Evolutionary conservation across 345 rosid species (phyloP).

Genomic region (Passiflora organensis): DNA sequence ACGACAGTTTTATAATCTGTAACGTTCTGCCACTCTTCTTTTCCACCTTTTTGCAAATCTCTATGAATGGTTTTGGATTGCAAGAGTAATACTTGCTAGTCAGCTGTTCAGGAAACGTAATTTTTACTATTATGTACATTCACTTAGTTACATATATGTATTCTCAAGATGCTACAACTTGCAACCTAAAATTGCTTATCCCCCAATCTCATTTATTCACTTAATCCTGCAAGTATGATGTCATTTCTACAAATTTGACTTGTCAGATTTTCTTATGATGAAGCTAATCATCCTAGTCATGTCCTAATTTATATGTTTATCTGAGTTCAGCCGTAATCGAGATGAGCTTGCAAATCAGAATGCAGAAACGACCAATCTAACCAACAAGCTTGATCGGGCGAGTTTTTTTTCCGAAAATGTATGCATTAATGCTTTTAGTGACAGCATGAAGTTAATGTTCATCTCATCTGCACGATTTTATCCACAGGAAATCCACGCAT

Average conservation of each 20-base stretch:
- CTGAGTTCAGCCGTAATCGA: conserved; percentile 63
- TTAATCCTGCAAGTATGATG: no score
- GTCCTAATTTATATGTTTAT: neutral
- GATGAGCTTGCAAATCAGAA: conserved; percentile 89
- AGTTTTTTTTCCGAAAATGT: conserved; percentile 13
- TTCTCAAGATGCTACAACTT: neutral
- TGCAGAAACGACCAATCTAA: conserved; percentile 84
- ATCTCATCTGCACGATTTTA: no score
- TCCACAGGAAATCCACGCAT: conserved; percentile 73
- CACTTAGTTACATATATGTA: neutral
- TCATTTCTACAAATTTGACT: no score
- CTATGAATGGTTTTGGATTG: no score
- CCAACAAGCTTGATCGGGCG: conserved; percentile 83
- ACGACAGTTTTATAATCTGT: no score
- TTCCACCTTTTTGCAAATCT: no score
- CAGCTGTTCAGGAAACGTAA: no score
- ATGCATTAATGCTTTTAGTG: neutral
- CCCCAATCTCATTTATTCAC: no score
- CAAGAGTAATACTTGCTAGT: no score
- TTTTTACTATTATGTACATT: no score
- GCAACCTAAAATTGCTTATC: no score
- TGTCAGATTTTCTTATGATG: neutral
- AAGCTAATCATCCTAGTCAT: neutral
- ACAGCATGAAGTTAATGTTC: neutral
- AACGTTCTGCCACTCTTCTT: no score